Percentiles rank a stretch among this genome's conserved stretches.
These are phyloP conservation scores for Hanseniaspora hatyaiensis DNA, from an alignment of 805 yeast genomes.

Conservation along the genomic window DNA sequence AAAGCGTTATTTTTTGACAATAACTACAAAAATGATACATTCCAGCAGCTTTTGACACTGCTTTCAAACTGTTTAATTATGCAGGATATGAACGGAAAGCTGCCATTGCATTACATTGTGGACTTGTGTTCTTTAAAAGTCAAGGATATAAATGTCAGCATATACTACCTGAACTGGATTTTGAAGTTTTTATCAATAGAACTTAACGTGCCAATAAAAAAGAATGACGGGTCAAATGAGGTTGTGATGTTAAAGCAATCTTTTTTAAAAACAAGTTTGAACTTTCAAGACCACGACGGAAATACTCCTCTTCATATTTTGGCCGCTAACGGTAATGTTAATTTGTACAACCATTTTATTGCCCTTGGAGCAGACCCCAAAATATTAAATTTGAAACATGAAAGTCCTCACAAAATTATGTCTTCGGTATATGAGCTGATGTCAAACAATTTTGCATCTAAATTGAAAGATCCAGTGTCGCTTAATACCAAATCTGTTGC, in stretches of 20 bases:
- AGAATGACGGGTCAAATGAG: conserved; percentile 13
- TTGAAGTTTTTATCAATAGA: conserved; percentile 32
- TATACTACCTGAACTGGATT: conserved; percentile 45
- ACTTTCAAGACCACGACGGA: conserved; percentile 71
- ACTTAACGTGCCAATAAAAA: conserved; percentile 2
- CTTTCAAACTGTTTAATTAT: conserved; percentile 56
- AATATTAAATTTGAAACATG: conserved; percentile 24
- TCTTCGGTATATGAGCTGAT: conserved; percentile 18
- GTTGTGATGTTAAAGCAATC: conserved; percentile 29
- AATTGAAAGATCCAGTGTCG: conserved; percentile 1
- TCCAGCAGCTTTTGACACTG: conserved; percentile 45
- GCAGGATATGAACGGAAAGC: conserved; percentile 59
- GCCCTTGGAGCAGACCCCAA: conserved; percentile 28
- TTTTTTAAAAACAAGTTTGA: conserved; percentile 46
- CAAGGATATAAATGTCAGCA: conserved; percentile 38
- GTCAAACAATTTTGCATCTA: background rate
- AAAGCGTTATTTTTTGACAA: conserved; percentile 61
- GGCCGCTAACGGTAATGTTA: conserved; percentile 29
- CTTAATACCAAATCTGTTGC: background rate
- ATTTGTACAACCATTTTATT: conserved; percentile 26
- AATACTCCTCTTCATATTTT: conserved; percentile 80
- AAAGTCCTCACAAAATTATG: conserved; percentile 26
- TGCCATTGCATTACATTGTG: conserved; percentile 60
- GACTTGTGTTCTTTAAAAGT: conserved; percentile 42
- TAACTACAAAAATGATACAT: conserved; percentile 52